Base-by-base conservation (phyloP, 202 grass and related monocot genomes). In the Setaria italica region DNA sequence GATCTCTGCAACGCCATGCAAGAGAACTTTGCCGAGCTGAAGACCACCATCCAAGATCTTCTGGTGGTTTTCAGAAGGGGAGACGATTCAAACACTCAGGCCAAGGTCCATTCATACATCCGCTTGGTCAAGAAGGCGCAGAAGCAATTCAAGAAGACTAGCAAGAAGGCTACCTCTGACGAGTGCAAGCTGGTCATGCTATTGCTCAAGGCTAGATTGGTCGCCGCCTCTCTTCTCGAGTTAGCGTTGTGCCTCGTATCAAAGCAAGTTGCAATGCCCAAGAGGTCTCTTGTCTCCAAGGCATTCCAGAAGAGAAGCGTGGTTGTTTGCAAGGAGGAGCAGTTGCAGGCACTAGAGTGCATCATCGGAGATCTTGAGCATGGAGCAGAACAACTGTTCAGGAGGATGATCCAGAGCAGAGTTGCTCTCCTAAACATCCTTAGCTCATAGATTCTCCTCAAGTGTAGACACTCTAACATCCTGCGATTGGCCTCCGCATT, bases 361-460 rank as follows among this genome's bases (percentile, higher is more conserved):
- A 11, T 34, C 65, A 49, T 89, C 14, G 73, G 85, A 70, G 85
- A 80, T 67, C 82, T 97, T 80, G 85, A 89, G 88, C 76, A 33
- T 17, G 89, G 58, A 63, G 83, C 80, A 30, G 91, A 89, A 37
- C 82, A 81, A 35, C 42, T 93, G 69, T 93, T 86, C 62, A 85
- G 89, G 79, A 85, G 80, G 66, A 74, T 94, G 77, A 86, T 94
- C 77, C 87, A 90, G 67, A 87, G 70, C 62, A 82, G 77, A 92
- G 93, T 91, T 20, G 80, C 89, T 15, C 94, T 96, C 46, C 75
- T 93, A 19, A 96, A 96, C 78, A 71, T 72, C 42, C 78, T 77
- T 57, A 93, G 87, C 74, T 87, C 76, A 20, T 92, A 85, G 83
- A 89, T 66, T 15, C 85, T 20, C 33, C 82, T 20, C 33, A 73